Evolutionary conservation across 805 yeast species (phyloP).

Genomic region (Metschnikowia continentalis): DNA sequence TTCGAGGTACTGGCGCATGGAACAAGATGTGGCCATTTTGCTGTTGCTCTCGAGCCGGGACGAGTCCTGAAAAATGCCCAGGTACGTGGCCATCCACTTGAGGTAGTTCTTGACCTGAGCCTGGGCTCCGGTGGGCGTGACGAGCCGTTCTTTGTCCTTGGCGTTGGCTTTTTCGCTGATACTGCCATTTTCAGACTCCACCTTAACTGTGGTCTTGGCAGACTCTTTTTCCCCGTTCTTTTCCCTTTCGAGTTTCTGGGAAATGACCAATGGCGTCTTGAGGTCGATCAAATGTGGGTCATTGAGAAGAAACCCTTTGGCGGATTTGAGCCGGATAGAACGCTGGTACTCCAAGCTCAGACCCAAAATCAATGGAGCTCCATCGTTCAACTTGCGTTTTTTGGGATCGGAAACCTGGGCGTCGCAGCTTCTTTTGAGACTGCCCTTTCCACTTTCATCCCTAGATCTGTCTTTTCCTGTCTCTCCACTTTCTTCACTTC

Average conservation of each 20-base stretch:
- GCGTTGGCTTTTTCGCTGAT: background rate
- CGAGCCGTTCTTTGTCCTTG: background rate
- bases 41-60: conserved; percentile 11
- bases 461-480: background rate
- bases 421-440: background rate
- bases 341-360: conserved; percentile 45
- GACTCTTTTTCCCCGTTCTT: too few species aligned
- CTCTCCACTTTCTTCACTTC: background rate
- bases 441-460: background rate
- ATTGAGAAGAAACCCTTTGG: conserved; percentile 50
- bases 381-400: conserved; percentile 7
- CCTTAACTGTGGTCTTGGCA: background rate
- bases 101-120: conserved; percentile 16
- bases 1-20: conserved; percentile 55
- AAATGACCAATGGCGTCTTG: conserved; percentile 20
- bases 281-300: conserved; percentile 47
- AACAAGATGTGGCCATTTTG: conserved; percentile 49
- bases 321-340: conserved; percentile 40
- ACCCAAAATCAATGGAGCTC: conserved; percentile 40
- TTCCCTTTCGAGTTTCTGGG: background rate
- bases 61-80: conserved; percentile 17
- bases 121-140: conserved; percentile 11
- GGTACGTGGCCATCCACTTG: conserved; percentile 14
- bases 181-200: background rate
- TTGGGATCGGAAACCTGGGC: conserved; percentile 1